These are phyloP conservation scores for Monilinia laxa DNA, from an alignment of 2,329 filamentous ascomycete species.

Conservation along the genomic window DNA sequence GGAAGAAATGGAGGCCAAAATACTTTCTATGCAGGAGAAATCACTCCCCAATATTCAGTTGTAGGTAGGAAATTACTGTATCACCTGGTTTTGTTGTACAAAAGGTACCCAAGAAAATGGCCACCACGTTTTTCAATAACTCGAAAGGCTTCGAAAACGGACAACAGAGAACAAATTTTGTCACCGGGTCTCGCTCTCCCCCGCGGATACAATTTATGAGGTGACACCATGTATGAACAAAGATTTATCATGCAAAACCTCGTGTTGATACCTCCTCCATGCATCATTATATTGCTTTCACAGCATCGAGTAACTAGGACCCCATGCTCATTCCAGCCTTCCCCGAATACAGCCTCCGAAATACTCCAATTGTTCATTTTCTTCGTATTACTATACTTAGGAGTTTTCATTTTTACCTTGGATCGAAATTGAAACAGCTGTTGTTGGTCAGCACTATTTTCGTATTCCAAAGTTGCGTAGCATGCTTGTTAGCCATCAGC, in stretches of 20 bases:
- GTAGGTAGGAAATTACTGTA: not conserved
- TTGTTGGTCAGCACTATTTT: slow-evolving; percentile 16
- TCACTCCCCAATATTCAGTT: not conserved
- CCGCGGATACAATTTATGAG: slow-evolving; percentile 16
- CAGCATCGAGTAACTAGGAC: slow-evolving; percentile 15
- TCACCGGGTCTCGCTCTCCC: slow-evolving; percentile 21
- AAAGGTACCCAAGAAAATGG: not conserved
- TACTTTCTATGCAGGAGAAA: slow-evolving; percentile 9
- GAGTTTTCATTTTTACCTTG: not conserved
- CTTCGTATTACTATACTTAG: slow-evolving; percentile 2
- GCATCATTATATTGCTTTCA: slow-evolving; percentile 24
- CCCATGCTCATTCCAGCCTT: slow-evolving; percentile 20
- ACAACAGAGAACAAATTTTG: slow-evolving; percentile 18
- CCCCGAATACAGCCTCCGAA: not conserved
- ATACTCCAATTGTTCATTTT: not conserved
- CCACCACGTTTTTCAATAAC: slow-evolving; percentile 9
- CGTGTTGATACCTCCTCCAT: slow-evolving; percentile 18
- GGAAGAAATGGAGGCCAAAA: not conserved
- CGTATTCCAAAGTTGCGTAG: slow-evolving; percentile 18
- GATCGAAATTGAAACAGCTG: not conserved
- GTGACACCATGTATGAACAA: slow-evolving; percentile 16
- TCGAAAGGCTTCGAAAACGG: slow-evolving; percentile 7
- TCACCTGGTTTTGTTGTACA: not conserved
- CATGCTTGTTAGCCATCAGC: slow-evolving; percentile 9
- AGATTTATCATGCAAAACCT: slow-evolving; percentile 18